Evolutionary conservation across 352 stramenopile genomes (phyloP), one percentile per base, ranked within the genome.

Genomic region (Blastocystis sp.): DNA sequence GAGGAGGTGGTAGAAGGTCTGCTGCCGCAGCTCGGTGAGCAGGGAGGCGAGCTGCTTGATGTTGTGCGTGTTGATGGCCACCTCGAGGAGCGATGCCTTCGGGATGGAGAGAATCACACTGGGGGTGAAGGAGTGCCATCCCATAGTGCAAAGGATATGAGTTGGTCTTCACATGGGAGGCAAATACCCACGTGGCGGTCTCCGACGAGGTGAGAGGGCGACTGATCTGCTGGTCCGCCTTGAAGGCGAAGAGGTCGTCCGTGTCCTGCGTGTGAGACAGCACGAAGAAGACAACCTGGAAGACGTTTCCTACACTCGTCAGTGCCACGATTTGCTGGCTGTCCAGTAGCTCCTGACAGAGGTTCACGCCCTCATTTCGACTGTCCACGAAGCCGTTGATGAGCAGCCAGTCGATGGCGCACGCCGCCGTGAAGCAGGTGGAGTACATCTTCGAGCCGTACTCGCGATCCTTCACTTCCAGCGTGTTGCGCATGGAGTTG

Each of bases 361-460:
- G 9, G 34, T 62, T 14, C 19, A 68, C 21, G 38, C 74, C 74
- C 42, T 84, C 74, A 28, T 17, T 66, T 17, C 74, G 74, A 57
- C 74, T 84, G 48, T 84, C 74, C 4, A 84, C 74, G 34, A 57
- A 84, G 34, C 74, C 74, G 48, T 84, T 84, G n/a, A 84, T 63
- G 2, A 84, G 52, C 21, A 84, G 57, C 74, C 74, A 84, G 54
- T 84, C 74, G 48, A 84, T 68, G 24, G 43, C 54, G 28, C 52
- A 84, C 7, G 74, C 74, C 17, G 74, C 74, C 19, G 74, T 69
- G 57, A 84, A 84, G 42, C 74, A 84, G 34, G 74, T 84, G 42
- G 74, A 84, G 45, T 84, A 84, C 11, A 84, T 84, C 48, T 84
- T 84, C 54, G 40, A n/a, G 1, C 61, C 61, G 57, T 59, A 48